These are phyloP conservation scores for Lipomyces yamadae DNA, from an alignment of 805 yeast genomes.

Conservation along the genomic window DNA sequence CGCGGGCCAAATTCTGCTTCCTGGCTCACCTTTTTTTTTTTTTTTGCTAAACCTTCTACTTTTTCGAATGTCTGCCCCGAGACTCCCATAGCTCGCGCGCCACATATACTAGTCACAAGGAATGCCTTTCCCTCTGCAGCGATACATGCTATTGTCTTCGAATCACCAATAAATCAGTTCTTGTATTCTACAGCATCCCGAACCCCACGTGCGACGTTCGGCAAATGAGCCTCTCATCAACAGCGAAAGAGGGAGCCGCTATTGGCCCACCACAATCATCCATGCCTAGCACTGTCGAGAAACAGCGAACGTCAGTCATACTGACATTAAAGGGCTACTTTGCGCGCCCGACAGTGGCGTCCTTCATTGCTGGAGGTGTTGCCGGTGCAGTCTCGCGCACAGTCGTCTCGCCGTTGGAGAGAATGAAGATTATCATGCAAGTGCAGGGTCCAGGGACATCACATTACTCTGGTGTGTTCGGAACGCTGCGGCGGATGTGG, in stretches of 20 bases:
- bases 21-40: too few relatives aligned
- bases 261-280: conserved; percentile 7
- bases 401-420: conserved; percentile 90
- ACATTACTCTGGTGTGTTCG: conserved; percentile 67
- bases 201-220: background rate
- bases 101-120: background rate
- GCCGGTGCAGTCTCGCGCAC: conserved; percentile 97
- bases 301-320: background rate
- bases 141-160: background rate
- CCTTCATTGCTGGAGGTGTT: conserved; percentile 92
- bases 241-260: conserved; percentile 9
- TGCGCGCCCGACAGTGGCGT: conserved; percentile 55
- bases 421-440: conserved; percentile 90
- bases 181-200: background rate
- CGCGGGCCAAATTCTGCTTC: background rate
- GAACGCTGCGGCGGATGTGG: conserved; percentile 79
- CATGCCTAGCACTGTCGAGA: conserved; percentile 1
- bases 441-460: conserved; percentile 68
- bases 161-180: background rate
- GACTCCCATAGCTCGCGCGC: background rate
- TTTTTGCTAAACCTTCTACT: too few relatives aligned
- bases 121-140: background rate
- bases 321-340: conserved; percentile 19
- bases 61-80: background rate
- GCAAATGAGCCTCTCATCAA: conserved; percentile 13